phyloP scores from a whole-genome alignment of 108 stramenopile genomes.

The Discostella pseudostelligera region DNA sequence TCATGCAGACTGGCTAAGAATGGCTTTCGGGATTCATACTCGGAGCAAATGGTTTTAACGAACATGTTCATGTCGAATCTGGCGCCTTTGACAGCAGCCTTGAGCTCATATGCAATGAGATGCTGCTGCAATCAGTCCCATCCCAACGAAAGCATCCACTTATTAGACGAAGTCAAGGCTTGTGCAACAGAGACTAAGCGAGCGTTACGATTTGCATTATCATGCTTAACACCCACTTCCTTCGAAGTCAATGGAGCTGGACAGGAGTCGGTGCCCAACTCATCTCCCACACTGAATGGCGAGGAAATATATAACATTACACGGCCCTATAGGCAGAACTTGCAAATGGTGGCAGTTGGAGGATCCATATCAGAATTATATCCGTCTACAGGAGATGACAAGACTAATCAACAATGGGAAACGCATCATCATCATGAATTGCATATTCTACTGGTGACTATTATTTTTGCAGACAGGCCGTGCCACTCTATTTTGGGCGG shows the following conservation, averaged over 20 bases:
- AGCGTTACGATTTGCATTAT: constrained; percentile 34
- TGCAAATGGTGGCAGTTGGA: constrained; percentile 30
- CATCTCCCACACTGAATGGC: constrained; percentile 16
- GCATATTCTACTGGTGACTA: constrained; percentile 28
- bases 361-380: not conserved
- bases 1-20: constrained; percentile 43
- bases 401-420: not conserved
- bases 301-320: constrained; percentile 27
- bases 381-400: not conserved
- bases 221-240: constrained; percentile 18
- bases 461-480: constrained; percentile 14
- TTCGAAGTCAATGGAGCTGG: not conserved
- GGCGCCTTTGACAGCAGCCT: constrained; percentile 8
- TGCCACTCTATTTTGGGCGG: not conserved
- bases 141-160: not conserved
- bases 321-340: constrained; percentile 24
- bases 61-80: constrained; percentile 43
- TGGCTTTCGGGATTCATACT: constrained; percentile 28
- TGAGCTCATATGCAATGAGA: constrained; percentile 16
- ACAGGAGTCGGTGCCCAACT: not conserved
- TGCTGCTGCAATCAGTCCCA: not conserved
- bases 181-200: constrained; percentile 27
- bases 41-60: constrained; percentile 29
- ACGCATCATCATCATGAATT: constrained; percentile 16
- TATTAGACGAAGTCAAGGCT: constrained; percentile 16